Base-by-base conservation (phyloP, 176 grass and related monocot genomes). In the Poa pratensis region DNA sequence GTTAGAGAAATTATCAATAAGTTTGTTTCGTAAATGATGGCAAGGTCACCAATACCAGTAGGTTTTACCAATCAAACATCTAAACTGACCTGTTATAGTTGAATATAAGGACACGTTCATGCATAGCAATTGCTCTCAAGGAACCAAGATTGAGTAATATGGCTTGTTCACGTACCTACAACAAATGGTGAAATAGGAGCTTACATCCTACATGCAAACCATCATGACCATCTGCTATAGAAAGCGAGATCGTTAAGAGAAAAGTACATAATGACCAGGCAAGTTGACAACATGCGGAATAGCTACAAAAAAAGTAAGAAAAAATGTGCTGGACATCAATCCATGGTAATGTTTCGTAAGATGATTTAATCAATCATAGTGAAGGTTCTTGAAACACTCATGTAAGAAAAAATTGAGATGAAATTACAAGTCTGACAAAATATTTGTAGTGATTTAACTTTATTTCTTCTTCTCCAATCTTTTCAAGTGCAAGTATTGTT, bases 71-170 rank as follows among this genome's bases (percentile, higher is more conserved):
- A 78, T 65, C 69, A 85, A 84, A 17, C 35, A 53, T 83, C 62
- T 17, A 76, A 73, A 70, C 78, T 90, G 80, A 98, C 96, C 96
- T 92, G 78, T 95, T 95, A 77, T 95, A 98, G 65, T 98, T 92
- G 73, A 98, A 98, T 84, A 98, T 89, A 88, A 98, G 86, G 81
- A 98, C 90, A 59, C 86, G 83, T 45, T 95, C 96, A 77, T 90
- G 88, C 91, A 89, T 98, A 51, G 93, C 96, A 86, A 98, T 98
- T 92, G 96, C 93, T 87, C 96, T 81, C 81, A 98, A 89, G 32
- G 96, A 87, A 82, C 96, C 96, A 77, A 98, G 91, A 75, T 98
- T 98, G 52, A 98, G 61, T 65, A 98, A 87, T 82, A 98, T 95
- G 57, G 96, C 96, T 89, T 98, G 93, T 20, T 98, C 96, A 73